Base-by-base conservation (phyloP, 257 asterid genomes). In the Scutellaria galericulata region DNA sequence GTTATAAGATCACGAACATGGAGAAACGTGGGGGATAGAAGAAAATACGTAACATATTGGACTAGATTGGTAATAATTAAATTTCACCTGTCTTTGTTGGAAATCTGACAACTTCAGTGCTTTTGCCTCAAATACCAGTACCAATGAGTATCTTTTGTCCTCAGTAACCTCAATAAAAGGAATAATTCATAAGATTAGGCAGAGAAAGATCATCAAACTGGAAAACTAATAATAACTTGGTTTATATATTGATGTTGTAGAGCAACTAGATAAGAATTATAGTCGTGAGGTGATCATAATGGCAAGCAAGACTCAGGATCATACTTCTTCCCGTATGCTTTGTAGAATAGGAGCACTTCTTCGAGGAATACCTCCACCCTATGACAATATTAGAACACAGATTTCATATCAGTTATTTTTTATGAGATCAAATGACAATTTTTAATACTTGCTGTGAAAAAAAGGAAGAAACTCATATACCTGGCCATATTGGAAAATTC, bases 291-390 rank as follows among this genome's bases (percentile, higher is more conserved):
- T 8, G 69, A 6, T 52, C 52, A 62, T 50, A 52, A 47, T 39
- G 14, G 44, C 11, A 63, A 78, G 68, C 61, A 80, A 64, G 77
- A 73, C 73, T 47, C 31, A 40, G 66, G 72, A 45, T 58, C 85
- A 42, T 92, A 90, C 99, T 80, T 95, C 96, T 88, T 95, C 99
- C 18, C 96, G 91, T 44, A 95, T 87, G 72, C 54, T 83, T 78
- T 87, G 91, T 64, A 95, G 84, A 70, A 84, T 58, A 11, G 99
- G 99, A 68, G 99, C 97, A 77, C 85, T 90, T 82, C 99, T 88
- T 66, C 98, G 83, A 7, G 96, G 86, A 80, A 95, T 92, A 56
- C 99, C 99, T 76, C 97, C 99, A 55, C 98, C 99, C 98, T 95
- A 73, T 45, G 27, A 61, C 53, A 75, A 61, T 47, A 81, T 50